Evolutionary conservation across 495 filamentous ascomycete genomes (phyloP).

Genomic region (Penicillium verhagenii): DNA sequence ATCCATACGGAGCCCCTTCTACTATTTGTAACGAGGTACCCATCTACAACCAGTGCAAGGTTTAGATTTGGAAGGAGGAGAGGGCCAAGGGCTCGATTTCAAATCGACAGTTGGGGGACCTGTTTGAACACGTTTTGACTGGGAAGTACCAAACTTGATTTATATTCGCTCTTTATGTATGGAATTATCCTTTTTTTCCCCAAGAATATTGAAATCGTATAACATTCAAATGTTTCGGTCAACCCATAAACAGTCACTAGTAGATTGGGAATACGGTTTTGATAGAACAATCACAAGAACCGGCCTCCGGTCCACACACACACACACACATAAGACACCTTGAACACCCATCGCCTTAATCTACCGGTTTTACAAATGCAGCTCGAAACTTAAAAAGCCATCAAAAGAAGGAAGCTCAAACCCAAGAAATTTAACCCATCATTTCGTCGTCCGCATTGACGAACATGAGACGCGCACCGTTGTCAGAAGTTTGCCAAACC

Average conservation of each 20-base stretch:
- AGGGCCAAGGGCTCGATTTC: not conserved
- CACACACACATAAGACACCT: slow-evolving; percentile 12
- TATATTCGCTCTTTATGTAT: too few relatives aligned
- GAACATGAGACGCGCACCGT: slow-evolving; percentile 85
- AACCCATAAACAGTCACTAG: slow-evolving; percentile 6
- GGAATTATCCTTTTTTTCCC: not conserved
- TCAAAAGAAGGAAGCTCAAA: slow-evolving; percentile 13
- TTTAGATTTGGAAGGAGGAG: slow-evolving; percentile 15
- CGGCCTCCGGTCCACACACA: not conserved
- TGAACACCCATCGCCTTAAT: slow-evolving; percentile 25
- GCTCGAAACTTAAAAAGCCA: slow-evolving; percentile 11
- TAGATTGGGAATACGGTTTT: slow-evolving; percentile 12
- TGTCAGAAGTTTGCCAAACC: slow-evolving; percentile 93
- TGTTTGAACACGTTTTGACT: too few relatives aligned
- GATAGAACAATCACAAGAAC: not conserved
- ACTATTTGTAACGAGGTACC: slow-evolving; percentile 41
- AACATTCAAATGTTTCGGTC: not conserved
- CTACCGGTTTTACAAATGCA: slow-evolving; percentile 28
- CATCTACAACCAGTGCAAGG: slow-evolving; percentile 27
- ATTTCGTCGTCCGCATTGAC: slow-evolving; percentile 61
- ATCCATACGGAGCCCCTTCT: slow-evolving; percentile 28
- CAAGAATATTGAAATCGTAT: not conserved
- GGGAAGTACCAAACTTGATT: too few relatives aligned
- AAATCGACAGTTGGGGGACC: too few relatives aligned
- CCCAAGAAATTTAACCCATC: slow-evolving; percentile 38